phyloP scores from a whole-genome alignment of 23 red algal genomes.

The Chondrus crispus region DNA sequence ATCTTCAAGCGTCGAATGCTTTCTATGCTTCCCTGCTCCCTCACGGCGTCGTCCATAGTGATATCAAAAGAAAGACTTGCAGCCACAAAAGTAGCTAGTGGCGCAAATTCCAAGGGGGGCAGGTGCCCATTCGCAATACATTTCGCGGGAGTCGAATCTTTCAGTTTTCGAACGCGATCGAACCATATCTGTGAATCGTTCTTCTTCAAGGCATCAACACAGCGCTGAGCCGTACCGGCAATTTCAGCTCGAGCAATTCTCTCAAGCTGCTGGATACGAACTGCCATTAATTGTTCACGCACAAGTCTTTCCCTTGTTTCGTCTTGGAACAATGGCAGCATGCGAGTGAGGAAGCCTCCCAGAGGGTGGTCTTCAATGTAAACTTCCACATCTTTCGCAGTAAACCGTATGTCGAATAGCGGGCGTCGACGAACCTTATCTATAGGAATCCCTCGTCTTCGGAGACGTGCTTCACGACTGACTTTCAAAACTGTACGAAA shows the following conservation, averaged over 20 bases:
- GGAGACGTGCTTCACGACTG: background rate
- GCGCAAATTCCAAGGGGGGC: slow-evolving; percentile 24
- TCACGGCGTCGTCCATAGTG: slow-evolving; percentile 38
- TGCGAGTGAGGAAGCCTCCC: slow-evolving; percentile 36
- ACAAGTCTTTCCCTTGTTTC: slow-evolving; percentile 61
- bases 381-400: slow-evolving; percentile 40
- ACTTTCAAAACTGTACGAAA: slow-evolving; percentile 60
- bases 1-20: slow-evolving; percentile 54
- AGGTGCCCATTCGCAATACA: slow-evolving; percentile 51
- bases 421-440: slow-evolving; percentile 3
- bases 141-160: slow-evolving; percentile 5
- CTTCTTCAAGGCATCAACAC: slow-evolving; percentile 44
- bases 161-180: slow-evolving; percentile 30
- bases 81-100: slow-evolving; percentile 32
- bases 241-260: slow-evolving; percentile 49
- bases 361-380: slow-evolving; percentile 71
- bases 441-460: slow-evolving; percentile 11
- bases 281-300: slow-evolving; percentile 48
- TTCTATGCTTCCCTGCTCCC: slow-evolving; percentile 29
- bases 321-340: slow-evolving; percentile 72
- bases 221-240: slow-evolving; percentile 42
- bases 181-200: slow-evolving; percentile 62
- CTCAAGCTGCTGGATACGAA: slow-evolving; percentile 20
- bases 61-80: slow-evolving; percentile 32
- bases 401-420: slow-evolving; percentile 52